Evolutionary conservation across 164 flowering plant genomes (phyloP).

Genomic region (Macadamia tetraphylla): DNA sequence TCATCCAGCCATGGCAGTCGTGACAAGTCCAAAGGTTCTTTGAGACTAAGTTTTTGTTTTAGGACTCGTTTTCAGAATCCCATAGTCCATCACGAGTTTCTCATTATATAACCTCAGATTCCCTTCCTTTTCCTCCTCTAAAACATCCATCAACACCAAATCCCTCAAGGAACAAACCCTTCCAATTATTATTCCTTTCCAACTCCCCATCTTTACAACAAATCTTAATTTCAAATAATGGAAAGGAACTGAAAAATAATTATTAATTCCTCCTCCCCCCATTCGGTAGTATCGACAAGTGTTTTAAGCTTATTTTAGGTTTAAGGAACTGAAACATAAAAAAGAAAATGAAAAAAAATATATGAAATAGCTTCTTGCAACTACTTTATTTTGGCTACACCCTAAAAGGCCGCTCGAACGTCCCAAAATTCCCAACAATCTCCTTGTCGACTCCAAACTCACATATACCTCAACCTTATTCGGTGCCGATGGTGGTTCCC

Average conservation of each 20-base stretch:
- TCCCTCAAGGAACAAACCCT: slow-evolving; percentile 50
- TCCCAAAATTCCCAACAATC: slow-evolving; percentile 70
- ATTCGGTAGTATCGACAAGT: too few relatives aligned
- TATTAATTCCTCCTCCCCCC: too few relatives aligned
- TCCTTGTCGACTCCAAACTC: slow-evolving; percentile 63
- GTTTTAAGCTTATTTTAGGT: too few relatives aligned
- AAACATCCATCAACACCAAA: slow-evolving; percentile 80
- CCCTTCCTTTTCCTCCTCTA: slow-evolving; percentile 75
- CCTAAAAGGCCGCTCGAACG: slow-evolving; percentile 72
- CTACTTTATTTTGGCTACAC: slow-evolving; percentile 51
- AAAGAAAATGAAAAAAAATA: too few relatives aligned
- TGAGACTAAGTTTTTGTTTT: slow-evolving; percentile 47
- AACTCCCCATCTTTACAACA: slow-evolving; percentile 25
- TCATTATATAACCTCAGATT: slow-evolving; percentile 60
- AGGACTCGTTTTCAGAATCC: slow-evolving; percentile 57
- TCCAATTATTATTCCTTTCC: slow-evolving; percentile 35
- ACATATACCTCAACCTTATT: slow-evolving; percentile 63
- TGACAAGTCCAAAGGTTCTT: slow-evolving; percentile 71
- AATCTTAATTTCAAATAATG: too few relatives aligned
- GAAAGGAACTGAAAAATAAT: too few relatives aligned
- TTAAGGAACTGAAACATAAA: too few relatives aligned
- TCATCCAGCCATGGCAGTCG: slow-evolving; percentile 79
- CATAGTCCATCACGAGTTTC: slow-evolving; percentile 70
- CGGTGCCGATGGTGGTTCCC: slow-evolving; percentile 42
- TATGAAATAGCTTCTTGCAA: slow-evolving; percentile 25